Evolutionary conservation across 129 eudicot genomes (phyloP).

Genomic region (Logfia minima): DNA sequence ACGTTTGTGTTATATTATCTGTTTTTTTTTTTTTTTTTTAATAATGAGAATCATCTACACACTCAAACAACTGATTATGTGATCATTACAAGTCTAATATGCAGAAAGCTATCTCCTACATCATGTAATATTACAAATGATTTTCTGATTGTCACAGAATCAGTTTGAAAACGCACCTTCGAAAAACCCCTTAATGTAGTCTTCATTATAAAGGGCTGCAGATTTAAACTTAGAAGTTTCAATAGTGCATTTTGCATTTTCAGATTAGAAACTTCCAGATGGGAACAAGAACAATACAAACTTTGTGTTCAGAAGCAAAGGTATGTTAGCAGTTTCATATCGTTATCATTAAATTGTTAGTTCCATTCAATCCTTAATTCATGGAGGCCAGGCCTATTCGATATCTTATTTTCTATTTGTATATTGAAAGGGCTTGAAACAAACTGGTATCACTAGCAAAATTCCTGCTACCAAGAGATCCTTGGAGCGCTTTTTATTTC

Average conservation of each 20-base stretch:
- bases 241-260: slow-evolving; percentile 18
- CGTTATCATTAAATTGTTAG: neutral
- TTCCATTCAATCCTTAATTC: slow-evolving; percentile 12
- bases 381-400: neutral
- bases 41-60: too few relatives aligned
- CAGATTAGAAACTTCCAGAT: slow-evolving; percentile 75
- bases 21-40: too few relatives aligned
- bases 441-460: slow-evolving; percentile 64
- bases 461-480: slow-evolving; percentile 90
- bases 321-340: slow-evolving; percentile 33
- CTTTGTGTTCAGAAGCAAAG: slow-evolving; percentile 87
- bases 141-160: too few relatives aligned
- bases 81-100: neutral
- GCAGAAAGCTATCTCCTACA: neutral
- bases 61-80: too few relatives aligned
- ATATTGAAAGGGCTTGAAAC: slow-evolving; percentile 60
- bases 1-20: neutral
- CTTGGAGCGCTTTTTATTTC: slow-evolving; percentile 73
- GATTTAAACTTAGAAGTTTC: neutral
- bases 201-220: neutral
- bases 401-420: neutral
- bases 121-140: too few relatives aligned
- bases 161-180: neutral
- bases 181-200: neutral
- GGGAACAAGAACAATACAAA: slow-evolving; percentile 81